phyloP scores from a whole-genome alignment of 2,329 filamentous ascomycete species.

The Scopulariopsis brevicaulis region DNA sequence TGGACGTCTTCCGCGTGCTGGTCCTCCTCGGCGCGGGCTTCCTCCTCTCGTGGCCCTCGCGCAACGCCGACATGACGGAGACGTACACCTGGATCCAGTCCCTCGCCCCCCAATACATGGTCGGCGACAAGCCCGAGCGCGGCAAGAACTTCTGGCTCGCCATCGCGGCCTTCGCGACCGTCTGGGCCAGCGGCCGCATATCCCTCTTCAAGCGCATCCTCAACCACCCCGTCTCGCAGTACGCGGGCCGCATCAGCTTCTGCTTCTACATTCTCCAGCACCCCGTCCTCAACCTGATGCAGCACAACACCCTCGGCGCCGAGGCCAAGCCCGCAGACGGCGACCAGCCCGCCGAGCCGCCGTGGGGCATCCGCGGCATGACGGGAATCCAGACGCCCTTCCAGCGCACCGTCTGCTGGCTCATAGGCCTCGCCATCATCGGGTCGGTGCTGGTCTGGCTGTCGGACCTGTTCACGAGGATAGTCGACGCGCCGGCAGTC shows the following conservation, averaged over 20 bases:
- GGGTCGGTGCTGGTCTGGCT: constrained; percentile 7
- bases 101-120: constrained; percentile 36
- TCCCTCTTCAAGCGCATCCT: constrained; percentile 37
- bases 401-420: constrained; percentile 7
- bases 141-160: constrained; percentile 40
- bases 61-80: constrained; percentile 31
- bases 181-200: constrained; percentile 35
- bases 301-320: constrained; percentile 2
- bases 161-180: constrained; percentile 38
- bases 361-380: constrained; percentile 5
- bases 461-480: constrained; percentile 8
- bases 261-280: constrained; percentile 48
- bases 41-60: constrained; percentile 22
- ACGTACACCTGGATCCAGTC: constrained; percentile 38
- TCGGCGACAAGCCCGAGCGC: constrained; percentile 24
- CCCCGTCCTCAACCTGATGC: constrained; percentile 7
- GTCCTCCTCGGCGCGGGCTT: constrained; percentile 4
- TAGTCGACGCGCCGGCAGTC: constrained; percentile 8
- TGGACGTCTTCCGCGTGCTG: neutral
- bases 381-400: constrained; percentile 5
- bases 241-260: constrained; percentile 49
- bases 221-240: constrained; percentile 36
- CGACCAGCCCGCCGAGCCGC: constrained; percentile 1
- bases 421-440: constrained; percentile 7
- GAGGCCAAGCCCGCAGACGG: neutral